A percentile compares a stretch with the other conserved stretches of the same genome.
Evolutionary conservation across 148 eudicot genomes (phyloP).

Genomic region (Camellia granthamiana): DNA sequence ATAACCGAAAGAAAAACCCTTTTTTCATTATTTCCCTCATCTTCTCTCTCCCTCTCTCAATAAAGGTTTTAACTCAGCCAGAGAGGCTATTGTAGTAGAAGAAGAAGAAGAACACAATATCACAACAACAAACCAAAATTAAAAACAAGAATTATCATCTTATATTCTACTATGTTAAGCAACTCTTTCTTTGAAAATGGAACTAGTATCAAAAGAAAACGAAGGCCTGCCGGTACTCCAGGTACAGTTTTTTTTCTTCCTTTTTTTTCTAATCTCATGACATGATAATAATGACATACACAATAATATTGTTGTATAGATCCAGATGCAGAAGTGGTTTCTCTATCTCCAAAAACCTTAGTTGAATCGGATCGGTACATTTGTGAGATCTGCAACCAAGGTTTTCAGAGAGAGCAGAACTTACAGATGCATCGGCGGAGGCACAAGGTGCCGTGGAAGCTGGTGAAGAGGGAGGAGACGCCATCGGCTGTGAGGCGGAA

Average conservation of each 20-base stretch:
- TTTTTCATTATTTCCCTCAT: conserved; percentile 14
- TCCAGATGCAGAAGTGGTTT: conserved; percentile 95
- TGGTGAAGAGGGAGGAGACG: conserved; percentile 57
- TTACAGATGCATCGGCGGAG: conserved; percentile 87
- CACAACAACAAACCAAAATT: too few species aligned
- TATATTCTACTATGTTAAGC: conserved; percentile 12
- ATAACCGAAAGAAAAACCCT: conserved; percentile 26
- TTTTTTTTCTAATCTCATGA: background rate
- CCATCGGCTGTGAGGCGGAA: conserved; percentile 46
- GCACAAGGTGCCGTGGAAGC: conserved; percentile 95
- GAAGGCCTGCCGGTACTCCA: conserved; percentile 80
- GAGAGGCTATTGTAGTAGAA: background rate
- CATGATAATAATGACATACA: background rate
- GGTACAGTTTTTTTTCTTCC: conserved; percentile 24
- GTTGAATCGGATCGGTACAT: conserved; percentile 82
- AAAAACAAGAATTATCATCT: too few species aligned
- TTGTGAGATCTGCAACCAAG: conserved; percentile 96
- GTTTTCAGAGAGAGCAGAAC: conserved; percentile 91
- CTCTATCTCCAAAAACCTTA: conserved; percentile 75
- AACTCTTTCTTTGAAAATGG: conserved; percentile 26
- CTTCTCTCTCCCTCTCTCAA: background rate
- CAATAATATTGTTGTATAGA: conserved; percentile 28
- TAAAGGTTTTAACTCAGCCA: background rate
- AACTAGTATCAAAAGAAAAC: conserved; percentile 46
- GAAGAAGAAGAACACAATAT: background rate